phyloP scores from a whole-genome alignment of 805 yeast genomes.

The Yarrowia porcina region DNA sequence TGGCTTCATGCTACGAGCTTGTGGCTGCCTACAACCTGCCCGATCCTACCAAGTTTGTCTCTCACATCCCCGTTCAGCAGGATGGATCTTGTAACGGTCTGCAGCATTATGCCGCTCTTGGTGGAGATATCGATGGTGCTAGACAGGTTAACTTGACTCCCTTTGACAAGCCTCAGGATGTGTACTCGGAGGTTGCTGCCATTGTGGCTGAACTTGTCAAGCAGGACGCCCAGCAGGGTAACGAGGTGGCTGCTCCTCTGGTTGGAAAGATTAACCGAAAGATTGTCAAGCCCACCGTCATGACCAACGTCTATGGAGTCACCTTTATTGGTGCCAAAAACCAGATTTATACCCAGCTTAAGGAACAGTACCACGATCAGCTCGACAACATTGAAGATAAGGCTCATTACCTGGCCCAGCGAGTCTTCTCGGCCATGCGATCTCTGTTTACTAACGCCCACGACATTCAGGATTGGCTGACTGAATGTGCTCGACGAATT shows the following conservation, averaged over 20 bases:
- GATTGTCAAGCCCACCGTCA: conserved; percentile 93
- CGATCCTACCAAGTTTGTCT: conserved; percentile 49
- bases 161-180: conserved; percentile 58
- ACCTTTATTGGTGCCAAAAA: conserved; percentile 89
- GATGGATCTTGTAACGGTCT: conserved; percentile 69
- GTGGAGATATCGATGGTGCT: conserved; percentile 66
- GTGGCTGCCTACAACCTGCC: conserved; percentile 47
- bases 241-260: conserved; percentile 42
- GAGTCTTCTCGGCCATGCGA: conserved; percentile 79
- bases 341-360: conserved; percentile 78
- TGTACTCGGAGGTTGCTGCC: conserved; percentile 53
- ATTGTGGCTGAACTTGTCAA: conserved; percentile 47
- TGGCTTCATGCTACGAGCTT: conserved; percentile 55
- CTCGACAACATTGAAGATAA: conserved; percentile 48
- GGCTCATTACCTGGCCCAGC: conserved; percentile 65
- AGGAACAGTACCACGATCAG: conserved; percentile 40
- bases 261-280: conserved; percentile 72
- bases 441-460: conserved; percentile 90
- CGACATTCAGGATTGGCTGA: conserved; percentile 93
- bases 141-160: conserved; percentile 57
- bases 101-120: conserved; percentile 70
- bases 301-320: conserved; percentile 98
- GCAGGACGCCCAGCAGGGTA: conserved; percentile 42
- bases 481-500: conserved; percentile 76
- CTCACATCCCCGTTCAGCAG: conserved; percentile 58